Conservation (phyloP, 1,284 basidiomycete species). For the Austroboletus olivaceoglutinosus region DNA sequence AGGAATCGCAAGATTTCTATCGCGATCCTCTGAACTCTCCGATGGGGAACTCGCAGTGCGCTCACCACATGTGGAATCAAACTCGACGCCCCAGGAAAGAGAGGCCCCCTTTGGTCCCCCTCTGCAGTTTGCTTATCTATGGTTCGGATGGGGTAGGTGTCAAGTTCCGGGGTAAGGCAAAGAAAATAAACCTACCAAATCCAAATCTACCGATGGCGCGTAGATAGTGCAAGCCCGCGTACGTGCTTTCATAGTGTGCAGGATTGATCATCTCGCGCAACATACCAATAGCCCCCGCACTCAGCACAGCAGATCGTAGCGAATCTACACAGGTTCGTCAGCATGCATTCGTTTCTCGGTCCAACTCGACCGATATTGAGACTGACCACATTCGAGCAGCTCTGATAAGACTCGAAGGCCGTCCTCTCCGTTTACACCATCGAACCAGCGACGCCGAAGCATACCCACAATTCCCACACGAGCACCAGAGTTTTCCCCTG, state of each 20-base stretch:
- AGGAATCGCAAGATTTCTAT: conserved; percentile 13
- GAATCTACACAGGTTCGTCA: conserved; percentile 8
- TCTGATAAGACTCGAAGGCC: conserved; percentile 20
- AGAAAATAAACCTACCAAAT: conserved; percentile 13
- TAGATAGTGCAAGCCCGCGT: conserved; percentile 26
- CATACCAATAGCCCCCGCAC: conserved; percentile 9
- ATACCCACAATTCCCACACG: conserved; percentile 18
- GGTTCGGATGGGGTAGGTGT: not conserved
- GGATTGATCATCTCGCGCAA: conserved; percentile 17
- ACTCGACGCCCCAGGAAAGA: not conserved
- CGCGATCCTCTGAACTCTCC: conserved; percentile 17
- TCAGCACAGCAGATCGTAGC: conserved; percentile 16
- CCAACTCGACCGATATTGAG: not conserved
- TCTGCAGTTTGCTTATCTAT: no score
- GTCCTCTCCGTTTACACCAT: conserved; percentile 26
- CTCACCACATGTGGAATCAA: conserved; percentile 17
- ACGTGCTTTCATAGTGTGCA: conserved; percentile 5
- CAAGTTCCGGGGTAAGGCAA: no score
- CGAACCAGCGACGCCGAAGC: conserved; percentile 28
- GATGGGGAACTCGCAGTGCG: conserved; percentile 15
- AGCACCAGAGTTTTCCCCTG: conserved; percentile 4
- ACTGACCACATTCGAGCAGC: conserved; percentile 25
- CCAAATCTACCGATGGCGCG: conserved; percentile 20
- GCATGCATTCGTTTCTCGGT: not conserved
- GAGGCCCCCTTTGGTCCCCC: not conserved